Percentiles rank a stretch among this genome's conserved stretches.
These are phyloP conservation scores for Naematelia encephala DNA, from an alignment of 768 basidiomycete species.

Conservation along the genomic window DNA sequence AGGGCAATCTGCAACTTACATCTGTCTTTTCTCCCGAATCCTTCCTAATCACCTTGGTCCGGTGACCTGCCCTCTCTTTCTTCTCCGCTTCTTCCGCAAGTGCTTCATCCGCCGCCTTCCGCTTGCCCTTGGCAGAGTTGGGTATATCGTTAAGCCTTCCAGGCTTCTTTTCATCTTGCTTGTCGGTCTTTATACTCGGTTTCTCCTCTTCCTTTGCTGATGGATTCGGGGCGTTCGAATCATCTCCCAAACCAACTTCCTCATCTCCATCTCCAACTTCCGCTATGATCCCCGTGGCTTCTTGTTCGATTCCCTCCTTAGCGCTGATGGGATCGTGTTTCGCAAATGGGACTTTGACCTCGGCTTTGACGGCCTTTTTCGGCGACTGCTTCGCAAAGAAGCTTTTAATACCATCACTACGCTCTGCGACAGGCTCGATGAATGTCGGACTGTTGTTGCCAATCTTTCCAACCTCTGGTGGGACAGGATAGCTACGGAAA, in stretches of 20 bases:
- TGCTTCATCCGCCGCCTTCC: constrained; percentile 16
- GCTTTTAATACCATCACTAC: constrained; percentile 70
- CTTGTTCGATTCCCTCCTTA: constrained; percentile 13
- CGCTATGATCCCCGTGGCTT: constrained; percentile 19
- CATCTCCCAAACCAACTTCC: constrained; percentile 40
- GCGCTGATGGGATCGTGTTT: background rate
- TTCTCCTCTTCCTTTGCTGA: constrained; percentile 8
- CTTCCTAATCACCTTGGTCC: constrained; percentile 32
- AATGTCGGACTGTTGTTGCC: constrained; percentile 77
- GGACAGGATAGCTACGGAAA: constrained; percentile 82
- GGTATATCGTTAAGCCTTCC: constrained; percentile 1
- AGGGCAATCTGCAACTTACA: constrained; percentile 21
- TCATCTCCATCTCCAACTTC: constrained; percentile 25
- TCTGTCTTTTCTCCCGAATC: constrained; percentile 14
- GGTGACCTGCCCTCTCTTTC: constrained; percentile 29
- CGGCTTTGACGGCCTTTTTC: background rate
- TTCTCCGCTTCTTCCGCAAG: constrained; percentile 9
- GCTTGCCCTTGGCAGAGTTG: constrained; percentile 11
- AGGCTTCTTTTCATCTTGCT: background rate
- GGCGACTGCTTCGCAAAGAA: constrained; percentile 49
- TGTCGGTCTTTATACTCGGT: constrained; percentile 5
- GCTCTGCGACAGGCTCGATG: constrained; percentile 70
- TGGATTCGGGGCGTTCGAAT: constrained; percentile 45
- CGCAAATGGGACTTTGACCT: background rate
- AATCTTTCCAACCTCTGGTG: constrained; percentile 85